A percentile compares a stretch with the other conserved stretches of the same genome.
Conservation (phyloP, 345 rosid genomes). For the Ceriops tagal region DNA sequence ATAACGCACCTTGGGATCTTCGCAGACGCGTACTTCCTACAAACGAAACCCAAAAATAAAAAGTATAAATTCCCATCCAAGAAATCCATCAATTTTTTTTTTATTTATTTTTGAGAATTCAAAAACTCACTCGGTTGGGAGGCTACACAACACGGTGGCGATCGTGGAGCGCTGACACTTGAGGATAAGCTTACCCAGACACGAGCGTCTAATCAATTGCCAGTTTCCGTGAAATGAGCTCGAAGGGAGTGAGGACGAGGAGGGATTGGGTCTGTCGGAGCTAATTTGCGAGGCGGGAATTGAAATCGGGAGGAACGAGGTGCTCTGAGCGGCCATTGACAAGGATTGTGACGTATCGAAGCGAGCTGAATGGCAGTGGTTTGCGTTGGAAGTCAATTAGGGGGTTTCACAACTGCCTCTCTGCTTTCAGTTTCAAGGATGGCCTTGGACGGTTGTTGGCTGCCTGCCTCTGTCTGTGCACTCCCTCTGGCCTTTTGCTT, state of each 20-base stretch:
- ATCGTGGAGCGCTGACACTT: slow-evolving; percentile 31
- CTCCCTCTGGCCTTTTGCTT: too few relatives aligned
- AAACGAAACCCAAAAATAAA: slow-evolving; percentile 12
- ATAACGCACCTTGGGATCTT: slow-evolving; percentile 55
- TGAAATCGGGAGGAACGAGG: slow-evolving; percentile 44
- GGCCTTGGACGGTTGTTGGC: background rate
- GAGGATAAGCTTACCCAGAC: slow-evolving; percentile 26
- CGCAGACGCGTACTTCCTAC: slow-evolving; percentile 58
- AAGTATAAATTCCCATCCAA: background rate
- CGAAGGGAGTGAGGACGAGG: slow-evolving; percentile 23
- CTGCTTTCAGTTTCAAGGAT: slow-evolving; percentile 2
- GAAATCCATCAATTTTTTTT: background rate
- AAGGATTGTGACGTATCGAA: background rate
- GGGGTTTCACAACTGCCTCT: background rate
- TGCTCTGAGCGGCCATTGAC: slow-evolving; percentile 48
- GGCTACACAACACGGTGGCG: slow-evolving; percentile 50
- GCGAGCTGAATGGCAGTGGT: background rate
- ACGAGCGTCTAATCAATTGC: slow-evolving; percentile 34
- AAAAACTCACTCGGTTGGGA: slow-evolving; percentile 55
- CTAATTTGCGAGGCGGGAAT: slow-evolving; percentile 30
- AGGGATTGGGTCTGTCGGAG: slow-evolving; percentile 12
- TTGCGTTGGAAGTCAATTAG: background rate
- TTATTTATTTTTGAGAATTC: background rate
- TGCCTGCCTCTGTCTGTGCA: background rate
- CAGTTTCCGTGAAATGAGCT: slow-evolving; percentile 44